A percentile compares a stretch with the other conserved stretches of the same genome.
Conservation (phyloP, 495 filamentous ascomycete genomes). For the Podospora didyma region DNA sequence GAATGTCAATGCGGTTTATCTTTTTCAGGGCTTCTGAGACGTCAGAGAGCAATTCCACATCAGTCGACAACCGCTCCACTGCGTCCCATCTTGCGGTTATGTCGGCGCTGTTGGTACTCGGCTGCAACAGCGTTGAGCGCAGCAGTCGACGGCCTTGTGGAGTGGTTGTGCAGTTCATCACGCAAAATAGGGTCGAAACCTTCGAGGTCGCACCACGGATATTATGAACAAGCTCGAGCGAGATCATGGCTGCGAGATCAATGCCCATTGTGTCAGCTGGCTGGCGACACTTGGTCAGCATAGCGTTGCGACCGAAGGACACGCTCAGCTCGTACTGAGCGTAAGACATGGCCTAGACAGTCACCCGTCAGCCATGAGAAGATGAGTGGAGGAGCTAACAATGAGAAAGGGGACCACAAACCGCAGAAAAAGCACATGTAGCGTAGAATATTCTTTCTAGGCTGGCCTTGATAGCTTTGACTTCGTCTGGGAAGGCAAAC, state of each 20-base stretch:
- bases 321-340: conserved; percentile 60
- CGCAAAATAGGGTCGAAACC: conserved; percentile 70
- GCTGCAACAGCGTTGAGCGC: conserved; percentile 80
- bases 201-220: conserved; percentile 67
- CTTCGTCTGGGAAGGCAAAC: conserved; percentile 71
- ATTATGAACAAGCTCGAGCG: conserved; percentile 88
- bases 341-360: conserved; percentile 69
- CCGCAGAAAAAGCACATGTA: conserved; percentile 83
- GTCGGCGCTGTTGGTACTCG: conserved; percentile 66
- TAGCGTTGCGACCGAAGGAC: conserved; percentile 68
- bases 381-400: no score
- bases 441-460: conserved; percentile 86
- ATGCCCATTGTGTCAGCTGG: conserved; percentile 94
- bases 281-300: conserved; percentile 83
- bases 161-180: conserved; percentile 80
- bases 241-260: conserved; percentile 77
- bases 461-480: conserved; percentile 72
- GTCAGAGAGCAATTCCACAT: conserved; percentile 83
- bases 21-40: conserved; percentile 55
- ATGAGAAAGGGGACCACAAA: conserved; percentile 36
- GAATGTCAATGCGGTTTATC: conserved; percentile 21
- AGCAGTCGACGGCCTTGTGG: conserved; percentile 84
- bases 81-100: conserved; percentile 71
- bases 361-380: background rate
- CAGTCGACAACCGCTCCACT: conserved; percentile 74